Evolutionary conservation across 441 rosid genomes (phyloP), one percentile per base, ranked within the genome.

Genomic region (Gossypium schwendimanii): DNA sequence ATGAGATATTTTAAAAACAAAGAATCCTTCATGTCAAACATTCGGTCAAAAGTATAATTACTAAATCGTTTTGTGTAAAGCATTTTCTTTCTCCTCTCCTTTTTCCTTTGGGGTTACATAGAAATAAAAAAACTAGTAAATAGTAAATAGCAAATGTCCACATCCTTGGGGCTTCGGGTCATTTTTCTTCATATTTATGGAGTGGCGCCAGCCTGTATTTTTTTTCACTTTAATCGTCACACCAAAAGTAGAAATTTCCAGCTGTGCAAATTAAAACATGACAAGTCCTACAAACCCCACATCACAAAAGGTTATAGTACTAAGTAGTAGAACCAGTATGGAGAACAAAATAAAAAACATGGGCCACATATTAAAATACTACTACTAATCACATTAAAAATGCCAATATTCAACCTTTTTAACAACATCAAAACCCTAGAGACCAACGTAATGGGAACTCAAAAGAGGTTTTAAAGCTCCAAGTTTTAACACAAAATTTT

Each of bases 11-110:
- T 24, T 20, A 8, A 31, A 11, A 50, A 39, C 6, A 26, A 24
- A 15, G 74, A 69, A 70, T 78, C 75, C 74, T 66, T 69, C 75
- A 18, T 11, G 47, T 70, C 63, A 74, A 69, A 63, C 8, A 55
- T 54, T 26, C 50, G 53, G 31, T 52, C 61, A 70, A 31, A 69
- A 11, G 39, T 49, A 14, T 5, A 49, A 53, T 53, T 12, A 4
- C 15, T 3, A 11, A 47, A 11, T 12, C 53, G 3, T 47, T 3
- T 47, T n/a, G 0, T 12, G 18, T 47, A 44, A 10, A 44, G 2
- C 12, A 44, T 44, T 9, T 44, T 44, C 49, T 44, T 44, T 12
- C 12, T 8, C n/a, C 49, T 1, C n/a, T 2, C 3, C 3, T 44
- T 44, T 44, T 44, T 8, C 49, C 14, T 44, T 44, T 11, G 18